These are phyloP conservation scores for Protomyces pachydermus DNA, from an alignment of 1,139 yeast genomes.

Conservation along the genomic window DNA sequence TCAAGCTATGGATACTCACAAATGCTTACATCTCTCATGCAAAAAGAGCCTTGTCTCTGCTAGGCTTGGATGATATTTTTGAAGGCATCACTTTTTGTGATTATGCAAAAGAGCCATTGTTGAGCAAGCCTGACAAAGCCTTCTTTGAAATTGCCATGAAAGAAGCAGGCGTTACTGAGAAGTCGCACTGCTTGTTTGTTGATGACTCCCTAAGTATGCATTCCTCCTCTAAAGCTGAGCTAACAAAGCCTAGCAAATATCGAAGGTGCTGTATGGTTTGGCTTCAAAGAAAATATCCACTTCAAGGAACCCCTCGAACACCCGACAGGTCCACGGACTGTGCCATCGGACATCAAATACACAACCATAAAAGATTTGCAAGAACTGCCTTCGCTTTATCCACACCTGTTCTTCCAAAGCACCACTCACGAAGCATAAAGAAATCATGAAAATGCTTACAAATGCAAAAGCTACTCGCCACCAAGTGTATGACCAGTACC, in stretches of 20 bases:
- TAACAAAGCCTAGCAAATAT: constrained; percentile 45
- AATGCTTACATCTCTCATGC: constrained; percentile 94
- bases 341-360: background rate
- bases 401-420: background rate
- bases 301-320: constrained; percentile 46
- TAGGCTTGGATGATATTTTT: constrained; percentile 84
- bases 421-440: background rate
- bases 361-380: background rate
- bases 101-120: constrained; percentile 54
- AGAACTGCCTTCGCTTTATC: constrained; percentile 7
- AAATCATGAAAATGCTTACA: background rate
- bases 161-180: constrained; percentile 55
- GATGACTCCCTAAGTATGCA: constrained; percentile 51
- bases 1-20: constrained; percentile 79
- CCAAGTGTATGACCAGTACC: background rate
- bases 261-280: constrained; percentile 43
- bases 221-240: background rate
- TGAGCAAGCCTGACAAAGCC: constrained; percentile 72
- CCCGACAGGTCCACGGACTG: constrained; percentile 1
- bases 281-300: constrained; percentile 53
- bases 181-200: constrained; percentile 55
- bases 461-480: background rate
- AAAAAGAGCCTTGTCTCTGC: constrained; percentile 57
- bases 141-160: constrained; percentile 47
- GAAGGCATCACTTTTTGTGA: constrained; percentile 93